Conservation (phyloP, 148 eudicot species). For the Chenopodium formosanum region DNA sequence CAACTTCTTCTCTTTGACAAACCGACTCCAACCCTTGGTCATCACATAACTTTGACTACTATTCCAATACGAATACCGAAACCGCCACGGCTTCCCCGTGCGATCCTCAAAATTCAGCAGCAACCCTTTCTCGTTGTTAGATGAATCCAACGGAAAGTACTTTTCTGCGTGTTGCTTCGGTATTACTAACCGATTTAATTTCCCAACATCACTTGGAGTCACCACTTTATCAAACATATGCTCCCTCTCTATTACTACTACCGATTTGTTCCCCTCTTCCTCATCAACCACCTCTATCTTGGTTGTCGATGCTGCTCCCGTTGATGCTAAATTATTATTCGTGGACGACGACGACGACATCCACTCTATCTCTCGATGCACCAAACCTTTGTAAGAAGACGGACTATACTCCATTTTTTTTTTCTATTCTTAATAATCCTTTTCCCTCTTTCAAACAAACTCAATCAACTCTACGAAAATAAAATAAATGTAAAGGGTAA, state of each 20-base stretch:
- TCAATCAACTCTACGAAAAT: not conserved
- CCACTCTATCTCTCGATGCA: not conserved
- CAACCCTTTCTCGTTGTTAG: constrained; percentile 52
- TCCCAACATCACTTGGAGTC: constrained; percentile 87
- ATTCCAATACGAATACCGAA: constrained; percentile 82
- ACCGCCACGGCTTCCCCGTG: constrained; percentile 72
- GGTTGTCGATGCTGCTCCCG: not conserved
- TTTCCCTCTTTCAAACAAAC: not conserved
- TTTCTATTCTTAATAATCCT: not conserved
- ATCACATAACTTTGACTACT: constrained; percentile 92
- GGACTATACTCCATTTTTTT: not conserved
- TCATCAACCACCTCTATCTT: not conserved
- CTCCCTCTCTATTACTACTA: constrained; percentile 41
- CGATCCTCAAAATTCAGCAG: constrained; percentile 69
- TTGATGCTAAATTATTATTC: constrained; percentile 7
- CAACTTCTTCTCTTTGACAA: constrained; percentile 84
- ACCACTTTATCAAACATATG: constrained; percentile 85
- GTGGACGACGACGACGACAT: not conserved
- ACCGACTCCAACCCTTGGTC: constrained; percentile 89
- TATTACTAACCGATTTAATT: constrained; percentile 69
- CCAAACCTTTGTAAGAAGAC: not conserved
- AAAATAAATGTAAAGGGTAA: not conserved
- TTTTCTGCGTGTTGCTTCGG: constrained; percentile 88
- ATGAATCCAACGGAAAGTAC: constrained; percentile 67
- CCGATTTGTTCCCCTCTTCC: not conserved